These are phyloP conservation scores for Sarocladium kiliense DNA, from an alignment of 2,329 filamentous ascomycete species.

Conservation along the genomic window DNA sequence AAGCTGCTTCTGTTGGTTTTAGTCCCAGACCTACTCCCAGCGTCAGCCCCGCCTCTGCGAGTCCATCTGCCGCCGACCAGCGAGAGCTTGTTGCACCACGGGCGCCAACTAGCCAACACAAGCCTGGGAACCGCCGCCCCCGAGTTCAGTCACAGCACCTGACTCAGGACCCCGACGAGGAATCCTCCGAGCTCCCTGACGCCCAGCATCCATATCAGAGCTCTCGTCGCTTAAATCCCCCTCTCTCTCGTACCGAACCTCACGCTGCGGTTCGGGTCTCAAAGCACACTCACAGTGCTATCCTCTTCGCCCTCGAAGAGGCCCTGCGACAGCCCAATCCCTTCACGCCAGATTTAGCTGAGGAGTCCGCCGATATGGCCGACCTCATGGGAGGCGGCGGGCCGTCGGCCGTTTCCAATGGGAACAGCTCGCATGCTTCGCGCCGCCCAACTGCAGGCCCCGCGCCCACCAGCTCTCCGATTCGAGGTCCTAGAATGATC, in stretches of 20 bases:
- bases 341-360: conserved; percentile 78
- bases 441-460: conserved; percentile 43
- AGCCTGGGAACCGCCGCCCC: conserved; percentile 20
- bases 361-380: conserved; percentile 91
- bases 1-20: conserved; percentile 44
- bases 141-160: conserved; percentile 43
- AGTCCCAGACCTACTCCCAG: conserved; percentile 25
- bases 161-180: conserved; percentile 38
- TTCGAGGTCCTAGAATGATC: conserved; percentile 82
- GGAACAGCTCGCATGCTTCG: conserved; percentile 38
- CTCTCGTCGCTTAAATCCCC: conserved; percentile 20
- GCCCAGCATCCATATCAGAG: conserved; percentile 21
- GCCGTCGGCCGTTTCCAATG: conserved; percentile 48
- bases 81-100: neutral
- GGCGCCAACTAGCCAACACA: neutral
- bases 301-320: conserved; percentile 89
- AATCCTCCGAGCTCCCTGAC: conserved; percentile 26
- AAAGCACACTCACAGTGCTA: conserved; percentile 78
- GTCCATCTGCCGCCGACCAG: conserved; percentile 5
- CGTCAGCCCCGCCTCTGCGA: conserved; percentile 7
- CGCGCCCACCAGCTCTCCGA: conserved; percentile 51
- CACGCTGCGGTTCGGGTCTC: conserved; percentile 63
- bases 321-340: conserved; percentile 75
- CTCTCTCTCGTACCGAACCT: conserved; percentile 29
- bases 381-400: conserved; percentile 62